phyloP scores from a whole-genome alignment of 352 stramenopile species.

The Plasmopara muralis region DNA sequence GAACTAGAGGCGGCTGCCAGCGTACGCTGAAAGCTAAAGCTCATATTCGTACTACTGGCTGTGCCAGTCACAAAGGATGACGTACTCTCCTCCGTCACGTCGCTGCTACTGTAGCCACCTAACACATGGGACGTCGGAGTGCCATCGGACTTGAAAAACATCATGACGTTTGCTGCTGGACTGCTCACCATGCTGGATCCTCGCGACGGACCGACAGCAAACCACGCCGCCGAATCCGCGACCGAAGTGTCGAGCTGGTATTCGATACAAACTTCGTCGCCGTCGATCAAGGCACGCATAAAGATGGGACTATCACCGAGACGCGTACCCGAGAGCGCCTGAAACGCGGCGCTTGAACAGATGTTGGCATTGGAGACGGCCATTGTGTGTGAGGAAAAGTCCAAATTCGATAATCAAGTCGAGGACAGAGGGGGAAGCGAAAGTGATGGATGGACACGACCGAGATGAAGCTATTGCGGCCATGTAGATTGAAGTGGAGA shows the following conservation, averaged over 20 bases:
- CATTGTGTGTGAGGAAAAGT: conserved; percentile 1
- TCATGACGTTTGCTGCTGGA: conserved; percentile 61
- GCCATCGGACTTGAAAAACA: conserved; percentile 45
- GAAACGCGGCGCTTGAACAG: conserved; percentile 49
- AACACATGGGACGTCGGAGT: conserved; percentile 42
- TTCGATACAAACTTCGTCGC: conserved; percentile 57
- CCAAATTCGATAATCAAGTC: neutral
- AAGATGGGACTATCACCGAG: conserved; percentile 57
- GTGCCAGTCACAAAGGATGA: conserved; percentile 34
- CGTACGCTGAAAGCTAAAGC: conserved; percentile 68
- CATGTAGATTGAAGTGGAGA: conserved; percentile 20
- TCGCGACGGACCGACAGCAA: conserved; percentile 49
- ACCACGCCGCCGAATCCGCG: conserved; percentile 39
- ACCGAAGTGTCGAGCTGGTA: conserved; percentile 43
- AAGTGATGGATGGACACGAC: conserved; percentile 4
- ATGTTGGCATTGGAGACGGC: conserved; percentile 29
- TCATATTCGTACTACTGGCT: conserved; percentile 35
- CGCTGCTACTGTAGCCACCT: conserved; percentile 38
- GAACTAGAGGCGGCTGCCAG: conserved; percentile 36
- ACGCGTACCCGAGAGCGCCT: conserved; percentile 29
- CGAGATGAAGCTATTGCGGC: conserved; percentile 2
- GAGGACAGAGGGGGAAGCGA: neutral
- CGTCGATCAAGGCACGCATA: conserved; percentile 50
- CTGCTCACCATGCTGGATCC: conserved; percentile 57
- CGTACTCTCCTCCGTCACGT: conserved; percentile 36